These are phyloP conservation scores for Dictyostelium capitatum DNA, from an alignment of 78 protist genomes.

Conservation along the genomic window DNA sequence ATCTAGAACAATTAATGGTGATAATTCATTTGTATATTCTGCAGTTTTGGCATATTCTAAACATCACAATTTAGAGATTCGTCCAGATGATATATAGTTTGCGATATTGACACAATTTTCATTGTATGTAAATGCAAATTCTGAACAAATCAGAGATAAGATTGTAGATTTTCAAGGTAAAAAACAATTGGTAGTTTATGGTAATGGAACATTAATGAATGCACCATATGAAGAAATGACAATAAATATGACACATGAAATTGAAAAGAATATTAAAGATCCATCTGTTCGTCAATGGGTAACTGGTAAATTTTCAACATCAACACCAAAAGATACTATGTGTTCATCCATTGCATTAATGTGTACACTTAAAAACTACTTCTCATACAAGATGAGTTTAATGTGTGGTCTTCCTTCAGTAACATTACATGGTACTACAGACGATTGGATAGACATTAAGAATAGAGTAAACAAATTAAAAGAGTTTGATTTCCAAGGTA, in stretches of 20 bases:
- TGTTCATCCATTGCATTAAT: constrained; percentile 39
- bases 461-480: constrained; percentile 5
- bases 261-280: constrained; percentile 79
- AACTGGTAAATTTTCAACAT: constrained; percentile 34
- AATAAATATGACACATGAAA: constrained; percentile 19
- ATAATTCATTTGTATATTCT: constrained; percentile 33
- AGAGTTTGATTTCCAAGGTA: constrained; percentile 36
- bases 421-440: constrained; percentile 43
- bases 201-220: constrained; percentile 28
- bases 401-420: constrained; percentile 79
- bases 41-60: constrained; percentile 15
- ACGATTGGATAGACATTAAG: constrained; percentile 46
- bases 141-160: constrained; percentile 65
- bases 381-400: constrained; percentile 37
- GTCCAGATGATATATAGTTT: constrained; percentile 68
- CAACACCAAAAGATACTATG: constrained; percentile 69
- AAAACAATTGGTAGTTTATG: constrained; percentile 24
- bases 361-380: constrained; percentile 66
- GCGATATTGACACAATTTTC: constrained; percentile 44
- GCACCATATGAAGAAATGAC: constrained; percentile 35
- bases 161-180: constrained; percentile 74
- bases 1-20: neutral
- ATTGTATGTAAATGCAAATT: constrained; percentile 44
- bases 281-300: constrained; percentile 69
- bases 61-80: constrained; percentile 24